Conservation (phyloP, 495 filamentous ascomycete species). For the Penicillium samsonianum region DNA sequence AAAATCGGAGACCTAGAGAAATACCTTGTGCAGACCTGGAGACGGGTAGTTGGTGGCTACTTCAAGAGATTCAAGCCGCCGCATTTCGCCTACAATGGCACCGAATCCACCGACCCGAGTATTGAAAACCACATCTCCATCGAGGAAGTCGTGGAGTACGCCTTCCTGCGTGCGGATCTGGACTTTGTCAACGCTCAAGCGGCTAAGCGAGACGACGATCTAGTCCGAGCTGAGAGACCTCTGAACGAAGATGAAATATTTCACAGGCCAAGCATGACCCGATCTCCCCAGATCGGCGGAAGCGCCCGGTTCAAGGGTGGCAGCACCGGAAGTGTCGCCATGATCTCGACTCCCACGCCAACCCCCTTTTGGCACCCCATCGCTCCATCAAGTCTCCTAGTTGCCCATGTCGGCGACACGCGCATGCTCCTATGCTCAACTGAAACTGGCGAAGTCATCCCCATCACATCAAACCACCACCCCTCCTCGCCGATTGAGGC, state of each 20-base stretch:
- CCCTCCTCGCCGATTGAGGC: constrained; percentile 84
- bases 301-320: constrained; percentile 83
- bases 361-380: constrained; percentile 94
- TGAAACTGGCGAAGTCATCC: constrained; percentile 69
- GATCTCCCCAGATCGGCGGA: constrained; percentile 63
- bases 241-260: constrained; percentile 80
- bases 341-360: constrained; percentile 88
- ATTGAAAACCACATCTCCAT: constrained; percentile 39
- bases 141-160: constrained; percentile 69
- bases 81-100: constrained; percentile 52
- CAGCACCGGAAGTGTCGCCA: constrained; percentile 81
- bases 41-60: constrained; percentile 85
- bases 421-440: constrained; percentile 85
- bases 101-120: constrained; percentile 15
- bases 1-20: constrained; percentile 57
- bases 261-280: constrained; percentile 60
- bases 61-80: constrained; percentile 84
- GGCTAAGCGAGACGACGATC: constrained; percentile 68
- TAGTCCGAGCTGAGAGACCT: constrained; percentile 66
- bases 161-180: constrained; percentile 88
- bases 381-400: constrained; percentile 77
- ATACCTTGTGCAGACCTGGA: constrained; percentile 74
- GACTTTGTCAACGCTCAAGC: constrained; percentile 90
- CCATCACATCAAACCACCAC: constrained; percentile 86
- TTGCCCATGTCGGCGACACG: constrained; percentile 91